These are phyloP conservation scores for Coemansia guatemalensis DNA, from an alignment of 192 early-diverging fungal species.

Conservation along the genomic window DNA sequence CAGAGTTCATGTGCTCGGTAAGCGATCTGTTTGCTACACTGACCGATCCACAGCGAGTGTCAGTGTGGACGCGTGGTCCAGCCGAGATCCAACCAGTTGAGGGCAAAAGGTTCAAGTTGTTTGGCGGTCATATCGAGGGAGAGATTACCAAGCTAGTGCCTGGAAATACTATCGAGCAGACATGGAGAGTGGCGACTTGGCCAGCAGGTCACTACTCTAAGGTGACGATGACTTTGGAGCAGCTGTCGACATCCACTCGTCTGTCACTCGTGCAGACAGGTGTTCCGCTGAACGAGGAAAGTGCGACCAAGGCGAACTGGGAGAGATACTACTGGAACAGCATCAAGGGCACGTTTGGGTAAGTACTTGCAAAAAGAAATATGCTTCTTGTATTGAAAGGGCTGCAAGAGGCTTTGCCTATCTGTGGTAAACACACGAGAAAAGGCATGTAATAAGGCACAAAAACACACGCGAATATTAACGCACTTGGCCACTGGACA, in stretches of 20 bases:
- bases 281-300: conserved; percentile 88
- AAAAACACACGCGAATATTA: background rate
- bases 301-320: conserved; percentile 85
- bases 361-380: conserved; percentile 36
- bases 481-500: conserved; percentile 1
- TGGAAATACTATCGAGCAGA: conserved; percentile 78
- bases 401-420: too few relatives aligned
- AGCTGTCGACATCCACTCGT: conserved; percentile 63
- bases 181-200: conserved; percentile 87
- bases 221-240: conserved; percentile 73
- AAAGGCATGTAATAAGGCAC: background rate
- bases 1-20: conserved; percentile 83
- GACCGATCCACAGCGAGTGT: conserved; percentile 70
- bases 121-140: conserved; percentile 88
- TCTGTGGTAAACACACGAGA: too few relatives aligned
- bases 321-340: conserved; percentile 89
- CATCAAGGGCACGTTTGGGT: conserved; percentile 91
- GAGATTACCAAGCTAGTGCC: conserved; percentile 67
- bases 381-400: too few relatives aligned
- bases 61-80: conserved; percentile 76
- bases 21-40: conserved; percentile 78
- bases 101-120: conserved; percentile 69
- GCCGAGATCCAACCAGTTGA: conserved; percentile 64
- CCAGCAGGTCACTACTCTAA: conserved; percentile 83
- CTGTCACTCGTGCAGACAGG: conserved; percentile 77